These are phyloP conservation scores for Fusarium sp. DNA, from an alignment of 2,329 filamentous ascomycete species.

Conservation along the genomic window DNA sequence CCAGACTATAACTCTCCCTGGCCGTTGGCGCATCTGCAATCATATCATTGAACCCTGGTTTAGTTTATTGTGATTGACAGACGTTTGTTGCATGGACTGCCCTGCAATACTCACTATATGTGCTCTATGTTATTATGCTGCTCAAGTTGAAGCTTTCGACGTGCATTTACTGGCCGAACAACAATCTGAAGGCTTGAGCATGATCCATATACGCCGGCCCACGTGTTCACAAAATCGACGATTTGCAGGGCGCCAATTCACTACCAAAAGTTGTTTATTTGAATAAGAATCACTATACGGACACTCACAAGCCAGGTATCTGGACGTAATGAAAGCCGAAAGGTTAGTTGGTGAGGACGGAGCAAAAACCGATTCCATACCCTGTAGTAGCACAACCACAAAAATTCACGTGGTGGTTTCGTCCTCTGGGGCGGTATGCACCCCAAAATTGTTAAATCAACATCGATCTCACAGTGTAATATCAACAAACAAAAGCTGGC, in stretches of 20 bases:
- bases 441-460: not conserved
- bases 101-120: constrained; percentile 21
- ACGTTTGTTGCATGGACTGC: constrained; percentile 23
- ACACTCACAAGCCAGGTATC: not conserved
- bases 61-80: constrained; percentile 1
- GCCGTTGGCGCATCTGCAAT: not conserved
- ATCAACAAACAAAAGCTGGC: not conserved
- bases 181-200: constrained; percentile 17
- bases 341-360: not conserved
- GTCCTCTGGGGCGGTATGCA: not conserved
- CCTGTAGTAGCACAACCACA: not conserved
- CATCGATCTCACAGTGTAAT: constrained; percentile 1
- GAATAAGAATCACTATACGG: not conserved
- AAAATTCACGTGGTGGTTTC: not conserved
- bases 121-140: constrained; percentile 11
- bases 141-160: constrained; percentile 13
- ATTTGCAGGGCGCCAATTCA: not conserved
- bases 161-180: constrained; percentile 19
- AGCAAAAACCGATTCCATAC: not conserved
- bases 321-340: not conserved
- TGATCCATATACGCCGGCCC: constrained; percentile 12
- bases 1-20: not conserved
- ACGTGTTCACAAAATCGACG: not conserved
- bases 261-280: not conserved
- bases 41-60: constrained; percentile 2